Conservation (phyloP, 2,329 filamentous ascomycete genomes). For the Emmonsia crescens region DNA sequence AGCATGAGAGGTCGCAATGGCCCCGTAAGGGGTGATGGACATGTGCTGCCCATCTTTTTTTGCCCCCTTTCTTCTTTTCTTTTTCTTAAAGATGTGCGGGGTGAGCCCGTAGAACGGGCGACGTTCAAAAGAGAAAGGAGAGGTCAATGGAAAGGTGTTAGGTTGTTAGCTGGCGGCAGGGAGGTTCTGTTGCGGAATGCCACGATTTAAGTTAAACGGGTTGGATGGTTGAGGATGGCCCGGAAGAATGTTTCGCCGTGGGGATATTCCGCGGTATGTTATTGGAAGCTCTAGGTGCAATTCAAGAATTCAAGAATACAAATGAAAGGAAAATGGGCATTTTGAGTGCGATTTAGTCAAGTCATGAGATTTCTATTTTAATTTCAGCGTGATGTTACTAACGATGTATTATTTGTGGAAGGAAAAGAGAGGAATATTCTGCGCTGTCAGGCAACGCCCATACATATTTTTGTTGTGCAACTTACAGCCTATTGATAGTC, state of each 20-base stretch:
- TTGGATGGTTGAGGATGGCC: background rate
- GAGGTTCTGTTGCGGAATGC: background rate
- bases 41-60: constrained; percentile 22
- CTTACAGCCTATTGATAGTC: too few relatives aligned
- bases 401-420: background rate
- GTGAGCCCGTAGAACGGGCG: background rate
- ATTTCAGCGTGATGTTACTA: background rate
- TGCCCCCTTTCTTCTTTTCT: background rate
- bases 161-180: background rate
- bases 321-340: too few relatives aligned
- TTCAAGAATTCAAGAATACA: too few relatives aligned
- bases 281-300: too few relatives aligned
- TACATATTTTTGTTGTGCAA: too few relatives aligned
- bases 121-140: background rate
- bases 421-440: background rate
- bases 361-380: too few relatives aligned
- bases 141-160: background rate
- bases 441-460: background rate
- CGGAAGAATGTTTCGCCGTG: background rate
- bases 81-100: background rate
- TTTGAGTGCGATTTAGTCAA: too few relatives aligned
- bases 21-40: background rate
- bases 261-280: background rate
- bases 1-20: constrained; percentile 15
- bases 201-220: background rate